These are phyloP conservation scores for Trypanosomatidae sp. DNA, from an alignment of 208 protist species.

Conservation along the genomic window DNA sequence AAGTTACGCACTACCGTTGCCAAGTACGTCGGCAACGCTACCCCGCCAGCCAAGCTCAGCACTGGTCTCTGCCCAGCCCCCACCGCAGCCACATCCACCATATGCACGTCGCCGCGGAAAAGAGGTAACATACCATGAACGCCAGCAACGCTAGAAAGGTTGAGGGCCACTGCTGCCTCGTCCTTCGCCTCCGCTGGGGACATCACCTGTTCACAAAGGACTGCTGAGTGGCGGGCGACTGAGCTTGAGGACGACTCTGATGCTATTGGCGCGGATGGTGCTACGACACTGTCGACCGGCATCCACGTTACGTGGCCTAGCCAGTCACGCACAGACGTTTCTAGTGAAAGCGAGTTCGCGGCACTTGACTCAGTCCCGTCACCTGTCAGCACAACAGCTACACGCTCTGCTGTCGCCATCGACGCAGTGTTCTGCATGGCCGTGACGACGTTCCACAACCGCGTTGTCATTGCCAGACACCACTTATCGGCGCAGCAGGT, in stretches of 20 bases:
- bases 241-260: neutral
- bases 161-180: neutral
- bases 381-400: slow-evolving; percentile 1
- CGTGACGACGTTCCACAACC: slow-evolving; percentile 32
- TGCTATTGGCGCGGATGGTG: neutral
- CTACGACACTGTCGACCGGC: slow-evolving; percentile 2
- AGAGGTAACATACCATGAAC: slow-evolving; percentile 10
- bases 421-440: slow-evolving; percentile 25
- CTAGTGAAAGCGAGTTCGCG: neutral
- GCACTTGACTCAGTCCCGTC: neutral
- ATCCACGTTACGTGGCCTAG: neutral
- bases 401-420: neutral
- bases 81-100: slow-evolving; percentile 23
- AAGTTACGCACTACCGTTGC: slow-evolving; percentile 37
- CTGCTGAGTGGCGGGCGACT: slow-evolving; percentile 24
- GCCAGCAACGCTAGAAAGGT: neutral
- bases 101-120: slow-evolving; percentile 31
- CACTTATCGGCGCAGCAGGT: slow-evolving; percentile 43
- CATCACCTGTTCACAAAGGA: slow-evolving; percentile 32
- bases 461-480: slow-evolving; percentile 27
- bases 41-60: slow-evolving; percentile 9
- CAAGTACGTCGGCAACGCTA: slow-evolving; percentile 17
- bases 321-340: neutral
- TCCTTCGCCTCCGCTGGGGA: neutral
- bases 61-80: neutral